phyloP scores from a whole-genome alignment of 2,329 filamentous ascomycete genomes.

The Sporothrix inflata region DNA sequence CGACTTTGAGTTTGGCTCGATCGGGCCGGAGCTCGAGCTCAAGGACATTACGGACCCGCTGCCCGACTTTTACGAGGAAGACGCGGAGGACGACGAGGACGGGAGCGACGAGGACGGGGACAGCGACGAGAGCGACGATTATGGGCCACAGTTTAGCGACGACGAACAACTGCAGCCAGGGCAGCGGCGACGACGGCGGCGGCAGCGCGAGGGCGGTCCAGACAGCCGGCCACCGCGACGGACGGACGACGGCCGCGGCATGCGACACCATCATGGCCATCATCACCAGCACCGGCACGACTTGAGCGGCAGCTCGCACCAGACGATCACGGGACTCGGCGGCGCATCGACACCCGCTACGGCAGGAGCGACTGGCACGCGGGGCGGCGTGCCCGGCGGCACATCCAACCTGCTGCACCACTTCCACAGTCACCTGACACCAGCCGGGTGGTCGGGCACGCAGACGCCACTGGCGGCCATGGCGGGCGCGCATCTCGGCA shows the following conservation, averaged over 20 bases:
- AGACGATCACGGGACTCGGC: conserved; percentile 48
- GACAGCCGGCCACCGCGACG: conserved; percentile 45
- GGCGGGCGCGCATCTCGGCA: conserved; percentile 68
- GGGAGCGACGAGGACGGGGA: conserved; percentile 48
- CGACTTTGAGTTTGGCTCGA: conserved; percentile 86
- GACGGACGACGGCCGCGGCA: conserved; percentile 22
- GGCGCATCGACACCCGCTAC: conserved; percentile 63
- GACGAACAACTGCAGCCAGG: conserved; percentile 40
- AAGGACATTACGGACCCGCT: conserved; percentile 97
- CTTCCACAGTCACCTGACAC: conserved; percentile 76
- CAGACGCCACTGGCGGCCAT: conserved; percentile 80
- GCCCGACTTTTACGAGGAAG: conserved; percentile 92
- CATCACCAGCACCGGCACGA: conserved; percentile 39
- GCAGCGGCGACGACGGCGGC: conserved; percentile 31
- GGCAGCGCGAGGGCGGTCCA: conserved; percentile 35
- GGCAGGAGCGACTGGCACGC: conserved; percentile 40
- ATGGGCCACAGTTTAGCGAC: conserved; percentile 32
- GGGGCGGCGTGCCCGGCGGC: conserved; percentile 67
- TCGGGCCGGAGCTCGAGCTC: conserved; percentile 82
- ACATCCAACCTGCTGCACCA: conserved; percentile 75
- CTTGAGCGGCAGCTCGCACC: conserved; percentile 35
- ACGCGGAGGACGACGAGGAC: conserved; percentile 61
- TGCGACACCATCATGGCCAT: conserved; percentile 9
- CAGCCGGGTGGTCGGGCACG: conserved; percentile 68
- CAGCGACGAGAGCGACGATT: conserved; percentile 38